Base-by-base conservation (phyloP, 345 rosid genomes). In the Tarenaya hassleriana region DNA sequence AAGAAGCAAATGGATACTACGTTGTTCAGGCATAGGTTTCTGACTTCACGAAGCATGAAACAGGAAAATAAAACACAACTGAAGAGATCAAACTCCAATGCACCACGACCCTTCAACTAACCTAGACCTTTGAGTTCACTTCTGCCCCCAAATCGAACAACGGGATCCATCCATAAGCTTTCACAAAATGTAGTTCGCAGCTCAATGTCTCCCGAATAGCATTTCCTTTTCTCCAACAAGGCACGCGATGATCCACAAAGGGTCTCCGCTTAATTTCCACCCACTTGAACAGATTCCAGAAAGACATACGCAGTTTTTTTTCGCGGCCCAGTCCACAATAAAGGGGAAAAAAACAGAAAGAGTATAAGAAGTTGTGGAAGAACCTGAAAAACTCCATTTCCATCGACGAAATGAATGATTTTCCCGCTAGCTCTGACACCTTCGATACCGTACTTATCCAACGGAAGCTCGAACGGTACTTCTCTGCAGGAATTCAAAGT, bases 361-460 rank as follows among this genome's bases (percentile, higher is more conserved):
- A 42, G 47, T 13, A 14, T 8, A 7, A 18, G 34, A 16, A 31
- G 15, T 21, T 5, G 32, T 52, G 3, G 7, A 13, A 37, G 46
- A 61, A 83, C 97, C 97, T 75, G 78, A 63, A 60, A 70, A 60
- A 62, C 58, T 45, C 72, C 88, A 47, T 27, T 41, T 14, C 33
- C 60, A 61, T 77, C 84, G 47, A 71, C 52, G 57, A 83, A 86
- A 61, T 89, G 83, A 67, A 71, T 39, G 7, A 83, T 37, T 18
- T 69, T 58, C 18, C 87, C 94, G 16, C 55, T 34, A 20, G 69
- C 78, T 39, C 58, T 74, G 21, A 17, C 35, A 59, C 69, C 73
- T 9, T 47, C 50, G 38, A 78, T 60, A 21, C 90, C 86, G 19
- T 72, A 80, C 10, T 67, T 61, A 33, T 60, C 74, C 52, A 86